A percentile compares a stretch with the other conserved stretches of the same genome.
Conservation (phyloP, 2,329 filamentous ascomycete genomes). For the Erysiphe pulchra region DNA sequence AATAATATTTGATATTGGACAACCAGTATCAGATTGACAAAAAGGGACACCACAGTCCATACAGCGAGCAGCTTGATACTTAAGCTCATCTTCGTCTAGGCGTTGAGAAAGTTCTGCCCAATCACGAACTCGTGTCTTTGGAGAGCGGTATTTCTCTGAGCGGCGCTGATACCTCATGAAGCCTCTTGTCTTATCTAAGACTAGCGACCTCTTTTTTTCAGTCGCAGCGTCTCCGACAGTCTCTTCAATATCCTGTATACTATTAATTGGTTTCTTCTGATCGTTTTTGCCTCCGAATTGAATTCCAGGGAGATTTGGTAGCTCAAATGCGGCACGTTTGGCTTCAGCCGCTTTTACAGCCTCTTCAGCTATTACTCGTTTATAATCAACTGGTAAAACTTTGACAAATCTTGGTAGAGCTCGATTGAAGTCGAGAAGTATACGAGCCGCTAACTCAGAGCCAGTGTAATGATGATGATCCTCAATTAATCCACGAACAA, state of each 20-base stretch:
- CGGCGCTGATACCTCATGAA: constrained; percentile 96
- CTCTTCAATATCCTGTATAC: constrained; percentile 64
- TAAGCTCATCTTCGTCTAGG: constrained; percentile 79
- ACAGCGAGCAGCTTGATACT: constrained; percentile 87
- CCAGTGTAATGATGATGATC: constrained; percentile 97
- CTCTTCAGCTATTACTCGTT: constrained; percentile 71
- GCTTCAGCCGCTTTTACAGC: constrained; percentile 63
- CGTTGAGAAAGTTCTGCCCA: constrained; percentile 80
- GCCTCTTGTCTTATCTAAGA: constrained; percentile 89
- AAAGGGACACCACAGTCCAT: constrained; percentile 99
- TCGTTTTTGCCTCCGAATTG: constrained; percentile 33
- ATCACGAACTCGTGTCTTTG: constrained; percentile 65
- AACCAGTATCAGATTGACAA: constrained; percentile 88
- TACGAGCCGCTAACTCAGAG: constrained; percentile 76
- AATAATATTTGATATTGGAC: constrained; percentile 92
- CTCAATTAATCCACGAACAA: constrained; percentile 72
- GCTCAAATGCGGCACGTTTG: constrained; percentile 60
- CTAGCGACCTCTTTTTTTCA: constrained; percentile 73
- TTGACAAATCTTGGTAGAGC: constrained; percentile 80
- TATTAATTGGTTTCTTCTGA: constrained; percentile 36
- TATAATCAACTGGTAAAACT: constrained; percentile 85
- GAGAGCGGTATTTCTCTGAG: constrained; percentile 73
- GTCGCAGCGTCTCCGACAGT: constrained; percentile 59
- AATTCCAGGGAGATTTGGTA: constrained; percentile 49
- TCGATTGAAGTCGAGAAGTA: constrained; percentile 84